Base-by-base conservation (phyloP, 2,329 filamentous ascomycete species). In the Aspergillus pseudonomiae region DNA sequence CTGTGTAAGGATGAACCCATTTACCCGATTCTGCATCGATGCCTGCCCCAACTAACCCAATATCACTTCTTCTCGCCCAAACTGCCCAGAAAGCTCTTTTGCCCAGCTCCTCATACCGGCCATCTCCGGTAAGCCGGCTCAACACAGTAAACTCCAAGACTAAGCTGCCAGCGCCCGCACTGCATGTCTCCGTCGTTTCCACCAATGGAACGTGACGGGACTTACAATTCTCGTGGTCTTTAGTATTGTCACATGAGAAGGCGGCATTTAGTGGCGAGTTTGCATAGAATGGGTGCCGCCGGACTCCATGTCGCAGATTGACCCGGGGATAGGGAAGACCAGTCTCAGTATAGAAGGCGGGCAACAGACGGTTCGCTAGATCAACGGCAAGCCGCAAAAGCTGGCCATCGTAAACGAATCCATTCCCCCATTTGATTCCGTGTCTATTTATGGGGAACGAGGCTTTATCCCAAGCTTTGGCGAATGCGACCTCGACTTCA, bases 21-120 rank as follows among this genome's bases (percentile, higher is more conserved):
- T 91, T 85, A 0, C 94, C 95, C 32, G 88, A 91, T 74, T 98
- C 94, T 1, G 93, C 92, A 79, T 97, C 94, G 65, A 99, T 93
- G 3, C 94, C 94, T 62, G 93, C 91, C 9, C 94, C 95, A 66
- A 99, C 90, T 28, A 99, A 83, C 4, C 92, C 93, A 71, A 97
- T 92, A 46, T 89, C 86, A 75, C 92, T 97, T 67, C 94, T 87
- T 61, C 92, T 85, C 50, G 89, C 84, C 95, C 95, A 99, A n/a
- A 99, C 92, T 28, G 94, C 91, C 93, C 94, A 97, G 73, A 99
- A 99, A 0, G 95, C 94, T 62, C 91, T 85, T 78, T 98, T 98
- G 0, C 92, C 94, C 19, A 92, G 85, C 72, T 91, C 88, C 77
- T 99, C 95, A 71, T 96, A 99, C n/a, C 91, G 88, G 11, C 85